Evolutionary conservation across 345 rosid genomes (phyloP), one percentile per base, ranked within the genome.

Genomic region (Euphorbia pulcherrima): DNA sequence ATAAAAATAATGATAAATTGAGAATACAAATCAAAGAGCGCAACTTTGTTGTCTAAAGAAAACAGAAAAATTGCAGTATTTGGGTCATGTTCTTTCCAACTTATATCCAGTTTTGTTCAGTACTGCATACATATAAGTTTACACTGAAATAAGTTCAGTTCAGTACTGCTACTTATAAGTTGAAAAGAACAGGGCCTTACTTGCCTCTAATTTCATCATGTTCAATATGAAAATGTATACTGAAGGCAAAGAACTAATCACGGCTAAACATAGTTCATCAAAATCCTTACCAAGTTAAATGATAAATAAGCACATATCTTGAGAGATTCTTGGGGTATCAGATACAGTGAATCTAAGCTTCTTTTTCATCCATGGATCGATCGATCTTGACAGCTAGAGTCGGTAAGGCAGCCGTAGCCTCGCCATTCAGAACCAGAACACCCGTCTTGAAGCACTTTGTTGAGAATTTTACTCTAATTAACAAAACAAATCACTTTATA

Each of bases 371-470:
- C 1, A 52, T 12, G 30, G 68, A 54, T 51, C 29, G 58, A 26
- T 52, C 29, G 10, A 72, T 64, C 41, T 77, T 58, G 75, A 77
- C 29, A 14, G 71, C 83, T 10, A 84, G 78, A 75, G 70, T 84
- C 27, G 91, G 88, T 63, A 87, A 77, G 14, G 86, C 73, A 9
- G 90, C 81, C 66, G 80, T 56, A 33, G 97, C 98, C 74, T 90
- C 97, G 28, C 98, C 96, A 76, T 83, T 86, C 55, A 91, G 75
- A 71, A 82, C 86, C 46, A 90, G 75, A 74, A 69, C 78, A 10
- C 75, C 84, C 3, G 79, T 82, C 81, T 87, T 91, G 69, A 84
- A 73, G 83, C 96, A 91, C 76, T 85, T 89, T 0, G 99, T 91
- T 17, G 78, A 80, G 79, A 91, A 85, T 77, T 91, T 91, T 23